Evolutionary conservation across 345 rosid genomes (phyloP).

Genomic region (Melastoma malabathricum): DNA sequence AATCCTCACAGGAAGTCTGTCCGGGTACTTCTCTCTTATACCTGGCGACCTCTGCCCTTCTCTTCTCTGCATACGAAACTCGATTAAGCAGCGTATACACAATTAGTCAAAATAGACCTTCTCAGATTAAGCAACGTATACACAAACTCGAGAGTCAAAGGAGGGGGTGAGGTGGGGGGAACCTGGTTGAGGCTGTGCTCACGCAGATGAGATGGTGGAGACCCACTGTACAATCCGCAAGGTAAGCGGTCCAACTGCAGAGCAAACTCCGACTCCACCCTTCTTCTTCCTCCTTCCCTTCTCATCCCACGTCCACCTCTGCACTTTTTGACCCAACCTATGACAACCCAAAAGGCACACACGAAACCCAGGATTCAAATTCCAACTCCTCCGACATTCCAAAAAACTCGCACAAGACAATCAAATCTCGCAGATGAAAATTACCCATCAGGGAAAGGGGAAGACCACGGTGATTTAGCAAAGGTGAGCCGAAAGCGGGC

Average conservation of each 20-base stretch:
- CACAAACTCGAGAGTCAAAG: too few species aligned
- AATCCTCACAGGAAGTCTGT: slow-evolving; percentile 79
- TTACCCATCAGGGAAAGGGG: too few species aligned
- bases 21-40: slow-evolving; percentile 90
- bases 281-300: slow-evolving; percentile 23
- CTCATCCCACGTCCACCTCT: slow-evolving; percentile 14
- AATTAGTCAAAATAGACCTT: too few species aligned
- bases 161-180: too few species aligned
- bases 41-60: slow-evolving; percentile 88
- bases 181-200: slow-evolving; percentile 9
- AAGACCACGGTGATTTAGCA: too few species aligned
- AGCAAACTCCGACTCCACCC: slow-evolving; percentile 47
- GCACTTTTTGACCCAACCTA: slow-evolving; percentile 22
- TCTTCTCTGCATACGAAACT: slow-evolving; percentile 42
- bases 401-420: too few species aligned
- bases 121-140: too few species aligned
- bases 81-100: too few species aligned
- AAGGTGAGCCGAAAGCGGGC: too few species aligned
- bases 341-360: background rate
- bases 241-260: slow-evolving; percentile 33
- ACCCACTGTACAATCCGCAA: slow-evolving; percentile 58
- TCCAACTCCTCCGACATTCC: too few species aligned
- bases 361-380: background rate
- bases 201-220: slow-evolving; percentile 57
- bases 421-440: too few species aligned